Conservation (phyloP, 2,329 filamentous ascomycete genomes). For the Exserohilum turcica region DNA sequence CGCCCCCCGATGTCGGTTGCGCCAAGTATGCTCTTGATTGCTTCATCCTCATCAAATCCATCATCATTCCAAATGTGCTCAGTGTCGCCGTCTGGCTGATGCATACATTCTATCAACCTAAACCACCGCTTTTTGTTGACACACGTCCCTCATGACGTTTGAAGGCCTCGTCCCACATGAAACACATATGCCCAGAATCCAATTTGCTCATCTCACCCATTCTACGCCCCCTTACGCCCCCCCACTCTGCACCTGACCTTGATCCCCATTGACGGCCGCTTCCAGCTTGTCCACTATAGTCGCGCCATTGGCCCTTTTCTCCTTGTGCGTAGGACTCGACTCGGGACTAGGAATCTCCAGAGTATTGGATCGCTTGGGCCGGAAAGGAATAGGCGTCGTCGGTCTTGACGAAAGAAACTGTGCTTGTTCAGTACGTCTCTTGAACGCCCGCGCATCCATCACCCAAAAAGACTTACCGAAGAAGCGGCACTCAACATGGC, state of each 20-base stretch:
- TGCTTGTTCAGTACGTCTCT: slow-evolving; percentile 10
- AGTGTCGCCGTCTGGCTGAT: not conserved
- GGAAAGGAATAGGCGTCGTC: slow-evolving; percentile 69
- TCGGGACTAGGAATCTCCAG: slow-evolving; percentile 39
- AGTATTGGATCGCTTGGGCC: slow-evolving; percentile 61
- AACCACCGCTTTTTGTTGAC: not conserved
- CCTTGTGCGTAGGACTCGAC: slow-evolving; percentile 25
- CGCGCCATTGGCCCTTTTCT: slow-evolving; percentile 18
- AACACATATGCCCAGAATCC: not conserved
- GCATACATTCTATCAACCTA: not conserved
- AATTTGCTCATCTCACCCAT: not conserved
- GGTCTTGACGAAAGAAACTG: slow-evolving; percentile 76
- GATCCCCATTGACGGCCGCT: slow-evolving; percentile 34
- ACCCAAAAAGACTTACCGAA: slow-evolving; percentile 67
- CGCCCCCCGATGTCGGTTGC: slow-evolving; percentile 8
- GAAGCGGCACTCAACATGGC: slow-evolving; percentile 84
- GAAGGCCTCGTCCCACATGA: too few species aligned
- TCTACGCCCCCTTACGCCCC: slow-evolving; percentile 14
- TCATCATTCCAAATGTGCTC: too few species aligned
- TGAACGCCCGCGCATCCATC: not conserved
- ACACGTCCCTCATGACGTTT: too few species aligned
- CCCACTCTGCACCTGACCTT: slow-evolving; percentile 27
- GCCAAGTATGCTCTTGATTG: too few species aligned
- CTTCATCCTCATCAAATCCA: too few species aligned
- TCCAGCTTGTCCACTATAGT: slow-evolving; percentile 37